These are phyloP conservation scores for Monosporascus sp. DNA, from an alignment of 2,329 filamentous ascomycete species.

Conservation along the genomic window DNA sequence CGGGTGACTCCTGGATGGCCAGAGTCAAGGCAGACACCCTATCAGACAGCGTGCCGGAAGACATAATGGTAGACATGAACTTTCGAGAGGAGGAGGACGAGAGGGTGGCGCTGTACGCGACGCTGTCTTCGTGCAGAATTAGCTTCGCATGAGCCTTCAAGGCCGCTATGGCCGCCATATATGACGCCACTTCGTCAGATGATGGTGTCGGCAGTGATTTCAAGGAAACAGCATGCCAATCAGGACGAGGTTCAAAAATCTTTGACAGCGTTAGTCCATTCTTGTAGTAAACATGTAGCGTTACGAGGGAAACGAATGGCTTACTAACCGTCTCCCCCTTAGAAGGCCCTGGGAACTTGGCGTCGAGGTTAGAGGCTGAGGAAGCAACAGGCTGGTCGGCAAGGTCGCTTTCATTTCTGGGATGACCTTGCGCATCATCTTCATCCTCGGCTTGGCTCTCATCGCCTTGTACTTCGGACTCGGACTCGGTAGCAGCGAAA, in stretches of 20 bases:
- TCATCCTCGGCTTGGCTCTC: slow-evolving; percentile 32
- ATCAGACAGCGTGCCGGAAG: slow-evolving; percentile 91
- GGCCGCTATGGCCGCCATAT: slow-evolving; percentile 39
- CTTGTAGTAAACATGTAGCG: neutral
- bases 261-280: slow-evolving; percentile 22
- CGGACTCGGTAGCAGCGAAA: slow-evolving; percentile 33
- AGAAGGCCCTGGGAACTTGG: slow-evolving; percentile 22
- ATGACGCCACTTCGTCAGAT: slow-evolving; percentile 40
- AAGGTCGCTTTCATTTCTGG: slow-evolving; percentile 22
- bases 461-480: slow-evolving; percentile 23
- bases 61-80: slow-evolving; percentile 96
- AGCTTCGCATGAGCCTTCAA: slow-evolving; percentile 66
- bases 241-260: slow-evolving; percentile 53
- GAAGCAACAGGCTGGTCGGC: slow-evolving; percentile 4
- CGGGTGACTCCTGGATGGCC: slow-evolving; percentile 89
- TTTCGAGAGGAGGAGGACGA: slow-evolving; percentile 84
- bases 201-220: slow-evolving; percentile 37
- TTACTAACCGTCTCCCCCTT: slow-evolving; percentile 40
- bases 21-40: slow-evolving; percentile 94
- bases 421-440: slow-evolving; percentile 27
- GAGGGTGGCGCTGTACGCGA: slow-evolving; percentile 66
- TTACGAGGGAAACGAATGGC: slow-evolving; percentile 14
- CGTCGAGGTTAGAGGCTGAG: slow-evolving; percentile 7
- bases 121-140: slow-evolving; percentile 73
- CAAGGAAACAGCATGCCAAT: slow-evolving; percentile 48